Base-by-base conservation (phyloP, 2,329 filamentous ascomycete genomes). In the Aspergillus puulaauensis region DNA sequence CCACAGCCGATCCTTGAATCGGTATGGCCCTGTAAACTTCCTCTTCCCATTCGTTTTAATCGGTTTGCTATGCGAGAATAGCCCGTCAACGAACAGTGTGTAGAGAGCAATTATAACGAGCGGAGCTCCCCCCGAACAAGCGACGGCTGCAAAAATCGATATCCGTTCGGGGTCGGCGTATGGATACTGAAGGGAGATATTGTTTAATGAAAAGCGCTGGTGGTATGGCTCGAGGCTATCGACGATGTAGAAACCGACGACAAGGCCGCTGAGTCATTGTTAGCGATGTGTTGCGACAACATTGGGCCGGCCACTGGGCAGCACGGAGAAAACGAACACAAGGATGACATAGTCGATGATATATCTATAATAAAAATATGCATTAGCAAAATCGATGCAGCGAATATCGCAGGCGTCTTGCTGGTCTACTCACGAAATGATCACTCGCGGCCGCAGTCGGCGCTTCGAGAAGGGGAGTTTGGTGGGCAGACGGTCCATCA, bases 291-390 rank as follows among this genome's bases (percentile, higher is more conserved):
- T 27, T 9, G 24, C 8, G 24, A 27, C 9, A 27, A 27, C 7
- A 27, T 27, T 27, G 24, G 24, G 3, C 27, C 27, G 9, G 14
- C 47, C 19, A 21, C 56, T n/a, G n/a, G n/a, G 12, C 37, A 24
- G 17, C 35, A 50, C 8, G 19, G 49, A 21, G 31, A 11, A 31
- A 31, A 72, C 80, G 66, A 74, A 84, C 83, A 84, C 67, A 57
- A 86, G 80, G 54, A 85, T 83, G 52, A 83, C 76, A 76, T 85
- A 86, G 75, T 86, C 83, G 61, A 80, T 71, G 59, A 84, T 78
- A 66, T 85, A 85, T 65, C 81, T 84, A 64, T 15, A 8, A 17
- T 11, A 11, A 35, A 43, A 41, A 24, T 35, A 19, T 47, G 52
- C 33, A 37, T 53, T 31, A 56, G 51, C 52, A 53, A 27, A 19